Evolutionary conservation across 176 grass and related monocot genomes (phyloP).

Genomic region (Ensete glaucum): DNA sequence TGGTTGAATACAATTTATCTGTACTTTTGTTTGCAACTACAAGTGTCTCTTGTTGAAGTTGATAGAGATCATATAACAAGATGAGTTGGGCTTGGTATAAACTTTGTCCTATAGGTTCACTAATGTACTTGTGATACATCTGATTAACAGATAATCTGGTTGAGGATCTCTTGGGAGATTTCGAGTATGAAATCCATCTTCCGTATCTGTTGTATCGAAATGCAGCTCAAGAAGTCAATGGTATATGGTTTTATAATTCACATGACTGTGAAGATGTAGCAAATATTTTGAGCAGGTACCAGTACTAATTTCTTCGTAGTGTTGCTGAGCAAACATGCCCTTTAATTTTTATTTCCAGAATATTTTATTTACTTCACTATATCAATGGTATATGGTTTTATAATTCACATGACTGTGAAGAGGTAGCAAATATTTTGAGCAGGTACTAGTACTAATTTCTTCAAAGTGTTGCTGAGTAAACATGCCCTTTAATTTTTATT

Average conservation of each 20-base stretch:
- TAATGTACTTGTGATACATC: slow-evolving; percentile 1
- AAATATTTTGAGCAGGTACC: slow-evolving; percentile 10
- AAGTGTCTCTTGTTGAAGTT: background rate
- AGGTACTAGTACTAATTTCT: background rate
- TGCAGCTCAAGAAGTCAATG: slow-evolving; percentile 8
- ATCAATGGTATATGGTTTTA: slow-evolving; percentile 10
- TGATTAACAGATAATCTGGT: slow-evolving; percentile 66
- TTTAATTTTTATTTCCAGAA: too few species aligned
- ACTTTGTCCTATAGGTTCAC: background rate
- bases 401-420: slow-evolving; percentile 8
- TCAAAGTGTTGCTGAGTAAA: background rate
- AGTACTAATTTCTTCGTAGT: background rate
- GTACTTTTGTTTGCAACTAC: too few species aligned
- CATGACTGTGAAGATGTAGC: slow-evolving; percentile 7
- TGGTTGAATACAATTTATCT: too few species aligned
- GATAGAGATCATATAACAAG: background rate
- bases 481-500: too few species aligned
- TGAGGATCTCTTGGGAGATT: slow-evolving; percentile 84
- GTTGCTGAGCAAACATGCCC: background rate
- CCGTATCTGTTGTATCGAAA: slow-evolving; percentile 8
- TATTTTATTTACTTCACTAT: too few species aligned
- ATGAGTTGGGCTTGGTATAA: background rate
- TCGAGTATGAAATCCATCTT: slow-evolving; percentile 66
- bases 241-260: slow-evolving; percentile 11
- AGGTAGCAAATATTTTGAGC: slow-evolving; percentile 6